phyloP scores from a whole-genome alignment of 2,329 filamentous ascomycete genomes.

The Botrytis galanthina region DNA sequence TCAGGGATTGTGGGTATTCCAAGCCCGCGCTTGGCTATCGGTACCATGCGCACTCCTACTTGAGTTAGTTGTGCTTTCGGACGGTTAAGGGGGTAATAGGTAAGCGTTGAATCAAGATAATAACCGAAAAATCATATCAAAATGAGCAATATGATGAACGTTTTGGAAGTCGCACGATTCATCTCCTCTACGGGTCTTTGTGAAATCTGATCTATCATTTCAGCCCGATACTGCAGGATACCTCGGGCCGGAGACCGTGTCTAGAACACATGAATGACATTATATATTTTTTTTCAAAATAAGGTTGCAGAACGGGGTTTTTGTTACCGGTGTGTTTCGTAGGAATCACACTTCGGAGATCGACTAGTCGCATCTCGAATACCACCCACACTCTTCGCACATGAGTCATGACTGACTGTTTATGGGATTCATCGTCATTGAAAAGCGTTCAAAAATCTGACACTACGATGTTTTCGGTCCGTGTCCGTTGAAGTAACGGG shows the following conservation, averaged over 20 bases:
- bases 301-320: not conserved
- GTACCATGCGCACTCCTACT: not conserved
- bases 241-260: not conserved
- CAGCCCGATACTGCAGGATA: not conserved
- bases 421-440: not conserved
- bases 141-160: not conserved
- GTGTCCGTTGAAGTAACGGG: not conserved
- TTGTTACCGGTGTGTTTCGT: not conserved
- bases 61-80: not conserved
- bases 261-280: not conserved
- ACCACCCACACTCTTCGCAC: not conserved
- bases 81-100: not conserved
- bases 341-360: not conserved
- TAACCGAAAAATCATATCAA: not conserved
- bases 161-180: not conserved
- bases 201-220: not conserved
- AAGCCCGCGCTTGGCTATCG: not conserved
- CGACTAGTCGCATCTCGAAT: not conserved
- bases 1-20: too few relatives aligned
- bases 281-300: not conserved
- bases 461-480: not conserved
- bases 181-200: not conserved
- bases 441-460: not conserved
- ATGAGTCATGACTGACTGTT: not conserved
- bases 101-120: not conserved